Base-by-base conservation (phyloP, 2,329 filamentous ascomycete genomes). In the Septoria linicola region DNA sequence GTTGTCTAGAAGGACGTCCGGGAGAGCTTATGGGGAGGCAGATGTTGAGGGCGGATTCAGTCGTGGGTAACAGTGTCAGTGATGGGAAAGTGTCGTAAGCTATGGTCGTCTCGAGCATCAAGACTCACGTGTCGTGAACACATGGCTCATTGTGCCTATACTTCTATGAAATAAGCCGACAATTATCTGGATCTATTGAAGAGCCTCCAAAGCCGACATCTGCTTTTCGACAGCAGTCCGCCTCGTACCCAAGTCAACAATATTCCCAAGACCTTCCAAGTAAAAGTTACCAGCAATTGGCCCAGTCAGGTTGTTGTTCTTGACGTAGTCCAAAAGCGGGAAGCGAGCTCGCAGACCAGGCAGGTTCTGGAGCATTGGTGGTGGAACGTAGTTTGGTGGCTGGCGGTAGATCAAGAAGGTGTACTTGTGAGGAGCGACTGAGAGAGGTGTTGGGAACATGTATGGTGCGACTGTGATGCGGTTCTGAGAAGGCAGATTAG, bases 361-460 rank as follows among this genome's bases (percentile, higher is more conserved):
- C 1, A 54, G 34, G 13, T 55, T 49, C 3, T 55, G 27, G 2
- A 59, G 14, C 35, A 27, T 21, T 7, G 35, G 14, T 21, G 58
- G 58, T n/a, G 57, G 50, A 17, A 52, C 49, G 41, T 60, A 63
- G 43, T 53, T 51, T 8, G 54, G 37, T 25, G 59, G 59, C 41
- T 63, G 62, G n/a, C 61, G 54, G 42, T 62, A 62, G 21, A 62
- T 51, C 20, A 62, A 45, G 48, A 63, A 54, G 2, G 59, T 59
- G 37, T 62, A 63, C 17, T 57, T 46, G 35, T 62, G 61, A 2
- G 53, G 32, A 0, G 53, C 43, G 11, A 61, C 43, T 13, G 53
- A 56, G 14, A 60, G 51, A 2, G 61, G 59, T 3, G 57, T 62
- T 4, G 51, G 53, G 16, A 35, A 36, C 52, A 51, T 48, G 51